Percentiles rank a stretch among this genome's conserved stretches.
phyloP scores from a whole-genome alignment of 2,329 filamentous ascomycete species.

The Drechmeria coniospora region DNA sequence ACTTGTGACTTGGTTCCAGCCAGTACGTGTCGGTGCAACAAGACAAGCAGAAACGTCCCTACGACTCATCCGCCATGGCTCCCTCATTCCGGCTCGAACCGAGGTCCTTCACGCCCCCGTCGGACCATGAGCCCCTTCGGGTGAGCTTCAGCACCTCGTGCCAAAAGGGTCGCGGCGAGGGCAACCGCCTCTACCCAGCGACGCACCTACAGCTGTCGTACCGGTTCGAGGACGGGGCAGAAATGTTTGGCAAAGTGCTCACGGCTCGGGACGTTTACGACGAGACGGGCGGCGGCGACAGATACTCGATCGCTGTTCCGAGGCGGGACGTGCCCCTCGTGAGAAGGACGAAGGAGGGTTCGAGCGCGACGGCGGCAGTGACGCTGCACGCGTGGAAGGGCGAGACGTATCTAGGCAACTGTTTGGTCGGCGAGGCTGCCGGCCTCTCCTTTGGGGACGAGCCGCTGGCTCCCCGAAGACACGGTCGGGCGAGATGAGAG shows the following conservation, averaged over 20 bases:
- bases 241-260: slow-evolving; percentile 2
- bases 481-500: no score
- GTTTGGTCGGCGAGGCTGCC: slow-evolving; percentile 1
- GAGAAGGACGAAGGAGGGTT: not conserved
- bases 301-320: not conserved
- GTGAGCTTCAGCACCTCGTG: slow-evolving; percentile 3
- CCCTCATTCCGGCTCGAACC: not conserved
- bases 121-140: not conserved
- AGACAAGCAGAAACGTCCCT: no score
- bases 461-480: no score
- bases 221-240: slow-evolving; percentile 2
- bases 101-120: not conserved
- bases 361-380: slow-evolving; percentile 1
- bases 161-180: not conserved
- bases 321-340: not conserved
- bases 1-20: no score
- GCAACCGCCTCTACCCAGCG: slow-evolving; percentile 4
- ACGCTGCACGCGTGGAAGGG: slow-evolving; percentile 3
- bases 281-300: not conserved
- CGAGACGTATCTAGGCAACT: slow-evolving; percentile 1
- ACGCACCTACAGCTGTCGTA: slow-evolving; percentile 5
- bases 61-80: no score
- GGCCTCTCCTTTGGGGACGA: not conserved
- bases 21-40: no score
- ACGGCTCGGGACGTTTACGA: no score